Conservation (phyloP, 2,329 filamentous ascomycete genomes). For the Neonectria faginata region DNA sequence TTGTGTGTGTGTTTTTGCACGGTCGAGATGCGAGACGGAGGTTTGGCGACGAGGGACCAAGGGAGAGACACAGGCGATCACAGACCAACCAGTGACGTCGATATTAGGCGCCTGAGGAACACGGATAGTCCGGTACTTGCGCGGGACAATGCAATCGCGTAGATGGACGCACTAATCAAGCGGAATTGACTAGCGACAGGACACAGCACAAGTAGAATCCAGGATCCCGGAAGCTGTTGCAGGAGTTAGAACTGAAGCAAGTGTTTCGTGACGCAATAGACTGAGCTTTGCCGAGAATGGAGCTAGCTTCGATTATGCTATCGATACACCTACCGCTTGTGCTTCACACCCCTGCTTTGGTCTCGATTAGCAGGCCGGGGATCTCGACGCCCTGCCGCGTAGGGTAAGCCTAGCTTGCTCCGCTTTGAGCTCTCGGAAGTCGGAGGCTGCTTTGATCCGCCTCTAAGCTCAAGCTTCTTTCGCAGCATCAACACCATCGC, state of each 20-base stretch:
- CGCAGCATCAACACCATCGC: slow-evolving; percentile 21
- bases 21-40: slow-evolving; percentile 17
- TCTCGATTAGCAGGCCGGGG: not conserved
- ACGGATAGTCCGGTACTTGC: not conserved
- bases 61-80: slow-evolving; percentile 1
- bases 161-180: slow-evolving; percentile 6
- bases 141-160: not conserved
- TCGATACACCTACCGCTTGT: slow-evolving; percentile 3
- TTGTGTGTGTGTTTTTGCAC: slow-evolving; percentile 12
- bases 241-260: slow-evolving; percentile 27
- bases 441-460: slow-evolving; percentile 27
- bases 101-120: not conserved
- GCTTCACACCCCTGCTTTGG: not conserved
- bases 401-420: not conserved
- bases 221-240: slow-evolving; percentile 17
- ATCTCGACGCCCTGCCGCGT: not conserved
- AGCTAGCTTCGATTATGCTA: slow-evolving; percentile 9
- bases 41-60: slow-evolving; percentile 10
- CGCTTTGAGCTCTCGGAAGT: slow-evolving; percentile 3
- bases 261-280: slow-evolving; percentile 44
- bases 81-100: slow-evolving; percentile 13
- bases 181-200: slow-evolving; percentile 26
- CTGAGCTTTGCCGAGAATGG: slow-evolving; percentile 14
- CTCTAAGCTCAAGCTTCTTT: slow-evolving; percentile 27
- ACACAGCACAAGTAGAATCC: slow-evolving; percentile 29